These are phyloP conservation scores for Auriculariales sp. DNA, from an alignment of 768 basidiomycete genomes.

Conservation along the genomic window DNA sequence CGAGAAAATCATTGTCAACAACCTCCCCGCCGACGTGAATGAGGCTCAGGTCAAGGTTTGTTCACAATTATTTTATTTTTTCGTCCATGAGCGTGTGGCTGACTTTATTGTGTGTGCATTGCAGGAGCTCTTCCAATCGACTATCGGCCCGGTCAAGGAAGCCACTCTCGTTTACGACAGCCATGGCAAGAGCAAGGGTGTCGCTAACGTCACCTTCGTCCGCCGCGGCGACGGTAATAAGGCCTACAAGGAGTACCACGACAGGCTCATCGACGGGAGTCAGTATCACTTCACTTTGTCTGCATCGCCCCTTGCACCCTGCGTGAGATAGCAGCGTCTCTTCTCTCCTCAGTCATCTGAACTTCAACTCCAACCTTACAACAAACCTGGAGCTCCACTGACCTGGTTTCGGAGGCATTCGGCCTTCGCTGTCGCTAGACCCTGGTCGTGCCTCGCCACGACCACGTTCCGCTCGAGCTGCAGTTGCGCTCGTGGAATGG, in stretches of 20 bases:
- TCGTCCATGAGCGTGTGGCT: neutral
- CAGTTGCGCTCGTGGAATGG: too few species aligned
- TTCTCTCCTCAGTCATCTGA: too few species aligned
- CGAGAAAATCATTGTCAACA: constrained; percentile 92
- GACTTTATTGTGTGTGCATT: constrained; percentile 5
- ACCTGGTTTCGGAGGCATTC: too few species aligned
- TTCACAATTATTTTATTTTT: constrained; percentile 5
- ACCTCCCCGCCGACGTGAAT: constrained; percentile 85
- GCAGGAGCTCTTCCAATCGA: constrained; percentile 85
- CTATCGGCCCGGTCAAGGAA: constrained; percentile 75
- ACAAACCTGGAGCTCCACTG: too few species aligned
- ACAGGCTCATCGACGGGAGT: constrained; percentile 99
- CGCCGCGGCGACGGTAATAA: constrained; percentile 80
- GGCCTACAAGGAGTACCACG: constrained; percentile 91
- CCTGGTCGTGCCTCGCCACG: too few species aligned
- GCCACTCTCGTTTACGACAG: constrained; percentile 79
- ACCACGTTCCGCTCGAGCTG: too few species aligned
- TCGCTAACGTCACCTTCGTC: constrained; percentile 75
- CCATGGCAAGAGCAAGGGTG: constrained; percentile 78
- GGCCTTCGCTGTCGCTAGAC: too few species aligned
- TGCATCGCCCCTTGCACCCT: constrained; percentile 18
- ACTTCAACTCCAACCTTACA: too few species aligned
- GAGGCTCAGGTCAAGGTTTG: constrained; percentile 85
- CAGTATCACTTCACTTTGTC: constrained; percentile 58
- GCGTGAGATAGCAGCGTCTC: too few species aligned